Evolutionary conservation across 2,329 filamentous ascomycete genomes (phyloP), one percentile per base, ranked within the genome.

Genomic region (Colletotrichum gigasporum): DNA sequence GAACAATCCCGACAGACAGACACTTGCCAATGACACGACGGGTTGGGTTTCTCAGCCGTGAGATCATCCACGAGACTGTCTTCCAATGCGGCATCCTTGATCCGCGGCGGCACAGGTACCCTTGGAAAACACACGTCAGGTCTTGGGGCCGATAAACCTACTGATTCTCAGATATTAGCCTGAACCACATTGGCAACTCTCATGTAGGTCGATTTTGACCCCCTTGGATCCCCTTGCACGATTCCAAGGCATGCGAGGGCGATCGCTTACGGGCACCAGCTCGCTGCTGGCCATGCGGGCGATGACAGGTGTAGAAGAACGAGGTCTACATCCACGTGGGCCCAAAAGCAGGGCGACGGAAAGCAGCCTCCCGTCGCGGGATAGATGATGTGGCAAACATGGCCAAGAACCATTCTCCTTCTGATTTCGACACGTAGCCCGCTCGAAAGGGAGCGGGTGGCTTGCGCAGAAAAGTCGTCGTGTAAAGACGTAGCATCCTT

Each of bases 321-420:
- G 26, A 44, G 42, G 22, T 20, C 20, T 28, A 32, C 26, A 20
- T 55, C 42, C 48, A 51, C 56, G 37, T 62, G 48, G 22, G 10
- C 39, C 34, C 24, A 37, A 54, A n/a, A 48, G 10, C 41, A 50
- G 56, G 20, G 20, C 41, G 14, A 18, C 18, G 16, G n/a, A 14
- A 61, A 39, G 50, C 42, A 37, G 28, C 28, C 24, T 18, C 20
- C 35, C 48, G 57, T 30, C 26, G 11, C 50, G 20, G 24, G 28
- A 26, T 22, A 62, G 56, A 37, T 55, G 56, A 65, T 54, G 62
- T 65, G 56, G 62, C 56, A 61, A 45, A 55, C 32, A 42, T 7
- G 22, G 56, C 56, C 62, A 65, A 62, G 62, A n/a, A 16, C 18
- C 6, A 24, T 24, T 9, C 28, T 55, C 20, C 34, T 54, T 48